phyloP scores from a whole-genome alignment of 192 early-diverging fungal genomes.

The Coemansia sp. region DNA sequence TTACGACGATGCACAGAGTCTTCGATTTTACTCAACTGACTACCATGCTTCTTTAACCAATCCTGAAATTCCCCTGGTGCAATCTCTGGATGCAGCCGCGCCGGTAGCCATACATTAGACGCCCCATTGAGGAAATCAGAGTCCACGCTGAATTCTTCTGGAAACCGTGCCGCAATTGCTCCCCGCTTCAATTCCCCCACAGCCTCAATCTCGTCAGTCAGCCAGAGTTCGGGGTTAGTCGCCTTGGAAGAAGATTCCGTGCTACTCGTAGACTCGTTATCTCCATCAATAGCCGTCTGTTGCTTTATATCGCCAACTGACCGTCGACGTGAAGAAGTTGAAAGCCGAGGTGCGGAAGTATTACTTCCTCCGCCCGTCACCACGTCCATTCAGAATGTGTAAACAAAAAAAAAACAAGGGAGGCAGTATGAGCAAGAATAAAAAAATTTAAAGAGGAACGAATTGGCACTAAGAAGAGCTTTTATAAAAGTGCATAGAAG shows the following conservation, averaged over 20 bases:
- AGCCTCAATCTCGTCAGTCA: constrained; percentile 49
- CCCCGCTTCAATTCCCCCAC: constrained; percentile 58
- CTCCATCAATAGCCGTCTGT: neutral
- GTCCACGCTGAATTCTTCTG: constrained; percentile 56
- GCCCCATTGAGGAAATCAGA: constrained; percentile 47
- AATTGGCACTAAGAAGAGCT: neutral
- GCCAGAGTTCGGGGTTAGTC: constrained; percentile 26
- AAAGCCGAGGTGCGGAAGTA: neutral
- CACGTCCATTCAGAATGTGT: constrained; percentile 4
- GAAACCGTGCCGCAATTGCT: constrained; percentile 56
- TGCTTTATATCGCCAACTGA: constrained; percentile 17
- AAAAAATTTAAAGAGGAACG: neutral
- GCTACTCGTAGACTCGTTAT: constrained; percentile 5
- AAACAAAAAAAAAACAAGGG: constrained; percentile 4
- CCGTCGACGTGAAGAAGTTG: constrained; percentile 14
- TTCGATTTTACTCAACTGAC: constrained; percentile 45
- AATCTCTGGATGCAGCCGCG: constrained; percentile 60
- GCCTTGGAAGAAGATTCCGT: constrained; percentile 1
- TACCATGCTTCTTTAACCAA: constrained; percentile 56
- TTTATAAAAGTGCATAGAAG: neutral
- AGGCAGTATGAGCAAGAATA: neutral
- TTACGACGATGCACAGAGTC: constrained; percentile 49
- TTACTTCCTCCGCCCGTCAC: neutral
- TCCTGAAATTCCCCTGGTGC: constrained; percentile 59
- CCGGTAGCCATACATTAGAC: constrained; percentile 60